A percentile compares a stretch with the other conserved stretches of the same genome.
These are phyloP conservation scores for Climacium dendroides DNA, from an alignment of 225 moss, liverwort and hornwort species.

Conservation along the genomic window DNA sequence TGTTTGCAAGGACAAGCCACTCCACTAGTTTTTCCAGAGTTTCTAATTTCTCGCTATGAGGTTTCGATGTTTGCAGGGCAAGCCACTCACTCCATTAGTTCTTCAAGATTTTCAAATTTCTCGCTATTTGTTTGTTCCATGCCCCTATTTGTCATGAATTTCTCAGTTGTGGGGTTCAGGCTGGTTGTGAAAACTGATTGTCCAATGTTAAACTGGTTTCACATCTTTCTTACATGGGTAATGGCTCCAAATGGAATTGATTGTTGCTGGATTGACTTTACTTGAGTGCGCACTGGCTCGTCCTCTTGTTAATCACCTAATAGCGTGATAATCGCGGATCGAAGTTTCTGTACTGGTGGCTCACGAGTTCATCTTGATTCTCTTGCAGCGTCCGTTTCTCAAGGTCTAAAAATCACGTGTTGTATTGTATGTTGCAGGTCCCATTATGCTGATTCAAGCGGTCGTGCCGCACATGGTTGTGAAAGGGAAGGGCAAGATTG, in stretches of 20 bases:
- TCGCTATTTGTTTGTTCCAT: neutral
- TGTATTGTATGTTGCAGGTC: constrained; percentile 10
- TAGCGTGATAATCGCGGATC: neutral
- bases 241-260: neutral
- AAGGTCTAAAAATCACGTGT: neutral
- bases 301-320: neutral
- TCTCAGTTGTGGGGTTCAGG: neutral
- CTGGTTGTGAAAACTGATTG: too few relatives aligned
- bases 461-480: constrained; percentile 64
- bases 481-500: constrained; percentile 45
- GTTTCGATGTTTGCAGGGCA: neutral
- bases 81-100: neutral
- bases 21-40: neutral
- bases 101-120: neutral
- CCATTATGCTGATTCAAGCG: constrained; percentile 53
- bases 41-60: neutral
- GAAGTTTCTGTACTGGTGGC: neutral
- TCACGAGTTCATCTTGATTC: neutral
- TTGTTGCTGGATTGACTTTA: neutral
- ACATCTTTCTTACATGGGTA: neutral
- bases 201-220: neutral
- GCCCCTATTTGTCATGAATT: too few relatives aligned
- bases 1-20: too few relatives aligned
- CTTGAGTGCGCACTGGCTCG: neutral
- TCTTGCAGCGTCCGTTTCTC: neutral